A percentile compares a stretch with the other conserved stretches of the same genome.
These are phyloP conservation scores for Paramecium sonneborni DNA, from an alignment of 73 alveolate genomes.

Conservation along the genomic window DNA sequence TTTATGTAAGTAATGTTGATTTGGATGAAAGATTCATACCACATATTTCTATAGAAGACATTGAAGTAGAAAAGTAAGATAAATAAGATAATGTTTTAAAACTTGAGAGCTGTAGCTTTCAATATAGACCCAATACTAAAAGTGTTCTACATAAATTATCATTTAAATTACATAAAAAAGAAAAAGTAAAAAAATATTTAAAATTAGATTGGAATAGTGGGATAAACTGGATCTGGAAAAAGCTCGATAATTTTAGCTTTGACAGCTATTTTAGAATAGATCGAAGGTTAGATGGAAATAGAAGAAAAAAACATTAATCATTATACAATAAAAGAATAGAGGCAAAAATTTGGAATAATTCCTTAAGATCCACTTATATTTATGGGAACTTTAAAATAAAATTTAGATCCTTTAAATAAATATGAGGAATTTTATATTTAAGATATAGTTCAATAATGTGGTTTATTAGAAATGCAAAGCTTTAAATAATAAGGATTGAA, in stretches of 20 bases:
- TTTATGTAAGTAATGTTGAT: not conserved
- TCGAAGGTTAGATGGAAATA: constrained; percentile 76
- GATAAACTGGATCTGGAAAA: constrained; percentile 96
- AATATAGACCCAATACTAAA: not conserved
- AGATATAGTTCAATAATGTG: constrained; percentile 54
- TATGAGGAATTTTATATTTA: constrained; percentile 47
- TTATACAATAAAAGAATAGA: constrained; percentile 73
- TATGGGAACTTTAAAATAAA: constrained; percentile 81
- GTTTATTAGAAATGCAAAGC: not conserved
- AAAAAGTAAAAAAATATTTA: not conserved
- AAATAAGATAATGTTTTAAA: not conserved
- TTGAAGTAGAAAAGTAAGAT: not conserved
- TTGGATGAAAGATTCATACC: not conserved
- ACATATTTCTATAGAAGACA: not conserved
- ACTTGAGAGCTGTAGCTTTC: not conserved
- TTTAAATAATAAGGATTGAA: not conserved
- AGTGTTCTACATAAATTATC: not conserved
- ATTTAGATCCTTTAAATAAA: constrained; percentile 84
- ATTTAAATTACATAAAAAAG: not conserved
- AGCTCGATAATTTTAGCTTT: constrained; percentile 84
- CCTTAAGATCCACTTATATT: constrained; percentile 88
- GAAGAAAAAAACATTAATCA: constrained; percentile 82
- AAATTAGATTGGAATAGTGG: constrained; percentile 85
- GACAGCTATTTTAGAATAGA: constrained; percentile 82
- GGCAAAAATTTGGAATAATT: constrained; percentile 80